Conservation (phyloP, 1,139 yeast species). For the Yamadazyma sp. region DNA sequence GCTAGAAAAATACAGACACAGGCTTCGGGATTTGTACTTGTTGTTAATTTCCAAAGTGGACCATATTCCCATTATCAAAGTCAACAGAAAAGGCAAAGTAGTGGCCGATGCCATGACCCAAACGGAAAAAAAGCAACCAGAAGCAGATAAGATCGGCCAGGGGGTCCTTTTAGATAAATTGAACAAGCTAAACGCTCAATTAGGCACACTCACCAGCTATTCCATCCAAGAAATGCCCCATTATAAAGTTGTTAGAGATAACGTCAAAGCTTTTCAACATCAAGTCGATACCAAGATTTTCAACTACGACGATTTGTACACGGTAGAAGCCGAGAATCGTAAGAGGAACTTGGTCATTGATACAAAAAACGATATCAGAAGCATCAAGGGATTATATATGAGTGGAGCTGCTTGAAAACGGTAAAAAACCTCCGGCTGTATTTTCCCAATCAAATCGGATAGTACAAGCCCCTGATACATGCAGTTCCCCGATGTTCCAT, state of each 20-base stretch:
- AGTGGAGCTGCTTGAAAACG: conserved; percentile 34
- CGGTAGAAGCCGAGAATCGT: conserved; percentile 15
- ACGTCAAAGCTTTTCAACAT: conserved; percentile 38
- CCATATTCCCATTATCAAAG: conserved; percentile 42
- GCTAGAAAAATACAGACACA: conserved; percentile 33
- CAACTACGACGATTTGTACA: conserved; percentile 30
- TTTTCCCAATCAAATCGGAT: too few species aligned
- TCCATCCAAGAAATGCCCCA: conserved; percentile 35
- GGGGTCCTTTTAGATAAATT: conserved; percentile 25
- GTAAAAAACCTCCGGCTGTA: not conserved
- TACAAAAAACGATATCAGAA: conserved; percentile 40
- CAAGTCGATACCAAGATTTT: conserved; percentile 39
- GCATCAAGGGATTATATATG: conserved; percentile 46
- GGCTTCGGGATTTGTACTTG: conserved; percentile 38
- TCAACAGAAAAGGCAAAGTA: conserved; percentile 27
- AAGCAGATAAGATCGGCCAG: conserved; percentile 29
- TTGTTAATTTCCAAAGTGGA: conserved; percentile 35
- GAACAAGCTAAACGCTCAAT: conserved; percentile 21
- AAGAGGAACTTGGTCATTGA: conserved; percentile 36
- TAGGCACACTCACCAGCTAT: conserved; percentile 31
- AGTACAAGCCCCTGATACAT: too few species aligned
- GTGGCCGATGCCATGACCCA: conserved; percentile 43
- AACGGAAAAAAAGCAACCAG: conserved; percentile 29
- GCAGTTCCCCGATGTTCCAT: too few species aligned
- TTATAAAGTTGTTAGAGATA: conserved; percentile 28